Conservation (phyloP, 83 land plant genomes). For the Picea abies region DNA sequence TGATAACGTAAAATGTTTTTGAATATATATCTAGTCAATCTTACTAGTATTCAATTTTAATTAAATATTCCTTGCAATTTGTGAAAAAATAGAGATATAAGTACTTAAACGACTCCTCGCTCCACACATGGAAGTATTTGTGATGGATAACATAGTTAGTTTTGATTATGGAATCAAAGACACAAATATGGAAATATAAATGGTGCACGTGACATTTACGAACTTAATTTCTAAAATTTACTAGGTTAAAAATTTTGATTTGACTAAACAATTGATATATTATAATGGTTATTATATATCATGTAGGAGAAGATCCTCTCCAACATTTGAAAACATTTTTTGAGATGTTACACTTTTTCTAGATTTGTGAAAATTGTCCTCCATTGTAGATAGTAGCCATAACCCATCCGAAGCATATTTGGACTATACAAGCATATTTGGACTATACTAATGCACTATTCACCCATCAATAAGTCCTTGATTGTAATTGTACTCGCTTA, state of each 20-base stretch:
- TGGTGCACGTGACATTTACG: background rate
- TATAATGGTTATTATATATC: conserved; percentile 55
- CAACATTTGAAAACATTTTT: conserved; percentile 29
- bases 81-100: background rate
- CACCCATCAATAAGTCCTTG: background rate
- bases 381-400: conserved; percentile 89
- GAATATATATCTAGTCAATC: background rate
- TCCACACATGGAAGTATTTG: conserved; percentile 39
- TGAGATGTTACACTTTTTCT: conserved; percentile 37
- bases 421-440: conserved; percentile 34
- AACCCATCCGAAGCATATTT: conserved; percentile 66
- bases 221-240: background rate
- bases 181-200: background rate
- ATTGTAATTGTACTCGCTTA: background rate
- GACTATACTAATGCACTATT: background rate
- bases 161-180: too few relatives aligned
- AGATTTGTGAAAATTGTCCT: conserved; percentile 80
- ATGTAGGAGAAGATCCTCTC: conserved; percentile 86
- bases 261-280: background rate
- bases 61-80: background rate
- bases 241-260: background rate
- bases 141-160: background rate
- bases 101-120: conserved; percentile 81
- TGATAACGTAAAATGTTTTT: conserved; percentile 15
- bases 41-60: too few relatives aligned